Base-by-base conservation (phyloP, 345 rosid genomes). In the Eucalyptus erythrocorys region DNA sequence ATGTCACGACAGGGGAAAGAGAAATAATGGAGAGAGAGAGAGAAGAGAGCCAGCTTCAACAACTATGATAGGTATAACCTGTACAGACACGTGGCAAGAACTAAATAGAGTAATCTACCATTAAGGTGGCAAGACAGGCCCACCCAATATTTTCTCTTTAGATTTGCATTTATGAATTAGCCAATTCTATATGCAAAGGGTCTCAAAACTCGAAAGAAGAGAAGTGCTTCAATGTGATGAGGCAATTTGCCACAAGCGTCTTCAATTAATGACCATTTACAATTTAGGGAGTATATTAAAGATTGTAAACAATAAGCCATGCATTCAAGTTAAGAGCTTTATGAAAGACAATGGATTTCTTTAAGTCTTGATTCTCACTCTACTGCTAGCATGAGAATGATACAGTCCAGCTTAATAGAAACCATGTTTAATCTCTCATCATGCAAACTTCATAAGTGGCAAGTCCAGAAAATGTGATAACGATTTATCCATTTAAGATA, bases 11-110 rank as follows among this genome's bases (percentile, higher is more conserved):
- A 61, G 68, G 68, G 34, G 32, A 61, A 22, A 55, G 68, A 61
- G n/a, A 27, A 27, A 12, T 27, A 6, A 61, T 10, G 15, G 32
- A 12, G 68, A 61, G 68, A 9, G 26, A 55, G 13, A 27, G 32
- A 26, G 68, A 27, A 12, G 32, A 5, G 32, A 27, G 32, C 7
- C 7, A 12, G 32, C 32, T 59, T 59, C 32, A 59, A 59, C 12
- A 59, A 59, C 66, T 59, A 0, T 1, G 3, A 26, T 10, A 26
- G 13, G n/a, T 57, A 26, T n/a, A 26, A 59, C 7, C 4, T 5
- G 1, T 57, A 57, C 0, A 0, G 4, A 59, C n/a, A 10, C 24
- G n/a, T 26, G n/a, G 7, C 2, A 59, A 26, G 6, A 59, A 26
- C 0, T 11, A 59, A 26, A 10, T 26, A 11, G 13, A 59, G 14